Conservation (phyloP, 2,329 filamentous ascomycete genomes). For the Calonectria ilicicola region DNA sequence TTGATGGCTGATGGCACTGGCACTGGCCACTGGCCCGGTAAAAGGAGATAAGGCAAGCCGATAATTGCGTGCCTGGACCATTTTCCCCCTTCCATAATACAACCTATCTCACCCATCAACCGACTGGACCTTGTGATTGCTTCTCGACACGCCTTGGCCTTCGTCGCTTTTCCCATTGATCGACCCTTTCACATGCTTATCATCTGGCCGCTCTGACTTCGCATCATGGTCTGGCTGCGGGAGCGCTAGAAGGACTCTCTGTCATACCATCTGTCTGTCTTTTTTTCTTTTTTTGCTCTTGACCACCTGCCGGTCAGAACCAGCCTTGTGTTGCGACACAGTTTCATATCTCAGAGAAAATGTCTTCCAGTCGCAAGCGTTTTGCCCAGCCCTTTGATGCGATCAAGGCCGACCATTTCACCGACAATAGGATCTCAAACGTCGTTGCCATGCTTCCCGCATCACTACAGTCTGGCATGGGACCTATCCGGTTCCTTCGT, state of each 20-base stretch:
- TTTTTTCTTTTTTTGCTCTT: background rate
- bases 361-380: conserved; percentile 31
- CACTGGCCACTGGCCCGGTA: conserved; percentile 20
- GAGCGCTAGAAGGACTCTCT: background rate
- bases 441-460: conserved; percentile 66
- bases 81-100: background rate
- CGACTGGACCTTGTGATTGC: conserved; percentile 5
- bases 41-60: conserved; percentile 6
- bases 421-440: conserved; percentile 55
- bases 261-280: background rate
- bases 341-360: conserved; percentile 6
- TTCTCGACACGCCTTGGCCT: conserved; percentile 1
- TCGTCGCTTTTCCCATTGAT: conserved; percentile 4
- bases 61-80: conserved; percentile 7
- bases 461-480: conserved; percentile 63
- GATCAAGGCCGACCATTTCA: conserved; percentile 47
- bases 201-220: conserved; percentile 1
- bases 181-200: conserved; percentile 11
- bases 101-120: conserved; percentile 10
- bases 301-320: background rate
- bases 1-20: conserved; percentile 13
- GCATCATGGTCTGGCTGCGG: conserved; percentile 28
- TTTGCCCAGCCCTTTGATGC: conserved; percentile 42
- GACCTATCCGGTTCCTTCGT: conserved; percentile 62
- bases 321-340: background rate